phyloP scores from a whole-genome alignment of 139 green algal genomes.

The Ettlia oleoabundans region DNA sequence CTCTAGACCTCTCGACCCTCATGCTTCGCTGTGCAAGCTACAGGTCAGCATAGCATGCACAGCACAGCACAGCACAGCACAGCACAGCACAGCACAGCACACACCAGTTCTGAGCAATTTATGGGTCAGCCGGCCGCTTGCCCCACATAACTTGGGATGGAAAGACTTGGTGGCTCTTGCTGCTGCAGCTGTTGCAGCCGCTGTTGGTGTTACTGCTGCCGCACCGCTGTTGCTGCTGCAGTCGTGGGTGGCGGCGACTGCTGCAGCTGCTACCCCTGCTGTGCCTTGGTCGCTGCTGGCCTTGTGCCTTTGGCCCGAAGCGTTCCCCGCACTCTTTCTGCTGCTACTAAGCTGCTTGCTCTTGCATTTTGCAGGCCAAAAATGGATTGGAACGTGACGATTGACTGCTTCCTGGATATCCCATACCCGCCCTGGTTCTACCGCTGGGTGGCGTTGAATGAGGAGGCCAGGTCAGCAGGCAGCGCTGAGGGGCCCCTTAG shows the following conservation, averaged over 20 bases:
- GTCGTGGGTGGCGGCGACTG: no score
- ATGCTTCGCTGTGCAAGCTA: neutral
- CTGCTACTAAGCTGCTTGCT: neutral
- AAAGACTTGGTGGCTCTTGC: no score
- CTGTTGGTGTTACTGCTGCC: no score
- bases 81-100: neutral
- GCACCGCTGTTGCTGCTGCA: no score
- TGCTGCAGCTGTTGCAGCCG: no score
- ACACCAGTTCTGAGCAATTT: neutral
- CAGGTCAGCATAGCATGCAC: neutral
- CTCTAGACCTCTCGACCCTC: neutral
- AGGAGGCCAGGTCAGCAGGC: neutral
- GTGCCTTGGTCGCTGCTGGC: neutral
- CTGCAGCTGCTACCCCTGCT: neutral
- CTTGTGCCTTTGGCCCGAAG: neutral
- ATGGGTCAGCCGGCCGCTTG: no score
- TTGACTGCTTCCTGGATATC: slow-evolving; percentile 15
- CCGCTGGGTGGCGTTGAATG: neutral
- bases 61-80: neutral
- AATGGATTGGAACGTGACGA: neutral
- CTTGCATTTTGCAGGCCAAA: neutral
- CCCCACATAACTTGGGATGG: no score
- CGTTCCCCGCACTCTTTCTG: neutral
- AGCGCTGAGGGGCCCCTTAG: no score
- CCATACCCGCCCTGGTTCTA: slow-evolving; percentile 17